These are phyloP conservation scores for Aquanectria penicillioides DNA, from an alignment of 2,329 filamentous ascomycete species.

Conservation along the genomic window DNA sequence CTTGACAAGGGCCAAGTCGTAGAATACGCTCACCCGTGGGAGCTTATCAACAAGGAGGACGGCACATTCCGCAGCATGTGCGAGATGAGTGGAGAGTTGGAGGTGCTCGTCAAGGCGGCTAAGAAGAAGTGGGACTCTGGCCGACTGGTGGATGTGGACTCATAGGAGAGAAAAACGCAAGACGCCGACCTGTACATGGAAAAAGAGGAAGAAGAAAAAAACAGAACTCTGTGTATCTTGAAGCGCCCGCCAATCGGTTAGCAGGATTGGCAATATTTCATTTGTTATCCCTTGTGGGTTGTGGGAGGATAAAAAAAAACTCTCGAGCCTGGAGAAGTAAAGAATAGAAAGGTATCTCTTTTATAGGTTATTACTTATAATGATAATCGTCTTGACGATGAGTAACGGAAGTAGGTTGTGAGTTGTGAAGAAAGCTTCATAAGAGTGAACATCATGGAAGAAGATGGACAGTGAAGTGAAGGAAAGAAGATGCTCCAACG, in stretches of 20 bases:
- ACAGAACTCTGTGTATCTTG: constrained; percentile 2
- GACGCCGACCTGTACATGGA: too few relatives aligned
- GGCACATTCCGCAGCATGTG: constrained; percentile 74
- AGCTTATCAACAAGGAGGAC: constrained; percentile 76
- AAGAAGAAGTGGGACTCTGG: constrained; percentile 62
- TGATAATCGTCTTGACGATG: background rate
- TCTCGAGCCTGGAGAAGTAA: constrained; percentile 17
- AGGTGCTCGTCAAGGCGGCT: constrained; percentile 60
- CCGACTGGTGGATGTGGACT: constrained; percentile 48
- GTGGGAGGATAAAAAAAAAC: constrained; percentile 10
- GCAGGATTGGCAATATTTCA: background rate
- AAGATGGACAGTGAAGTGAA: background rate
- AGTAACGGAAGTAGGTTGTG: background rate
- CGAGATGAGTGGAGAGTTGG: constrained; percentile 69
- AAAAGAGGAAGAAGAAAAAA: constrained; percentile 29
- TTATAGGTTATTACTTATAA: constrained; percentile 11
- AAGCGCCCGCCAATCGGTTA: background rate
- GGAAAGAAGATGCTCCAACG: background rate
- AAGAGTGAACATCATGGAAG: too few relatives aligned
- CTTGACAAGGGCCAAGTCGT: constrained; percentile 88
- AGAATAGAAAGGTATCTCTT: constrained; percentile 26
- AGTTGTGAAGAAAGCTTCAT: background rate
- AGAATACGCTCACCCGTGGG: constrained; percentile 91
- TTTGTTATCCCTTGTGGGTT: constrained; percentile 8
- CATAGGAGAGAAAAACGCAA: constrained; percentile 29